phyloP scores from a whole-genome alignment of 495 filamentous ascomycete genomes.

The Neurospora sp. region DNA sequence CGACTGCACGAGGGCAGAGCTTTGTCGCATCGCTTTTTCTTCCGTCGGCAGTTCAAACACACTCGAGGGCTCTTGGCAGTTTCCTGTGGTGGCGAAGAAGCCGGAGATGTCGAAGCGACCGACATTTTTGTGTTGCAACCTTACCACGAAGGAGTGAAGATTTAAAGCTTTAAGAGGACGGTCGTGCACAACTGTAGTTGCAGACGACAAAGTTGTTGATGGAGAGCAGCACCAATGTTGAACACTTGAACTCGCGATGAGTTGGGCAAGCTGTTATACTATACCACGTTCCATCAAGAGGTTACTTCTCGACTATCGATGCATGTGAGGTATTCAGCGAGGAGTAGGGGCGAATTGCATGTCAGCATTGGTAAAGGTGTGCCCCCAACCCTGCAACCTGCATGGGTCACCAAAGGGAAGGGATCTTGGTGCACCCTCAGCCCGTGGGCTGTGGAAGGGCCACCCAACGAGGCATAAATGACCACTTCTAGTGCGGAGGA shows the following conservation, averaged over 20 bases:
- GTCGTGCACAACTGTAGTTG: neutral
- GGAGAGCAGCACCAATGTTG: neutral
- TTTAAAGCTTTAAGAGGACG: neutral
- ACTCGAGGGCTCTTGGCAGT: constrained; percentile 15
- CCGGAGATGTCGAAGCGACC: constrained; percentile 12
- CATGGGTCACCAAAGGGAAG: neutral
- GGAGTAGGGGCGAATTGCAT: neutral
- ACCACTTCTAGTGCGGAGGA: neutral
- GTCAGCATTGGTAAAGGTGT: neutral
- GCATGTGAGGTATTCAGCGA: neutral
- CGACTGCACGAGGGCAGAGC: constrained; percentile 15
- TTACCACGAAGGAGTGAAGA: neutral
- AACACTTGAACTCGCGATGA: neutral
- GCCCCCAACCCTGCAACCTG: neutral
- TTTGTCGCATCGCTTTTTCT: constrained; percentile 23
- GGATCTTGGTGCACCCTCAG: neutral
- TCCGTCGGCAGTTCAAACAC: constrained; percentile 18
- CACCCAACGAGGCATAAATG: neutral
- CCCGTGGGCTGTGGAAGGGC: neutral
- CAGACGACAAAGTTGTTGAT: neutral
- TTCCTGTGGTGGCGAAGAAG: constrained; percentile 8
- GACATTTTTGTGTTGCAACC: constrained; percentile 13
- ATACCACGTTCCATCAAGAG: neutral
- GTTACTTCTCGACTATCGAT: neutral
- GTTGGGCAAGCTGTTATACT: neutral